These are phyloP conservation scores for Sindora glabra DNA, from an alignment of 306 rosid species.

Conservation along the genomic window DNA sequence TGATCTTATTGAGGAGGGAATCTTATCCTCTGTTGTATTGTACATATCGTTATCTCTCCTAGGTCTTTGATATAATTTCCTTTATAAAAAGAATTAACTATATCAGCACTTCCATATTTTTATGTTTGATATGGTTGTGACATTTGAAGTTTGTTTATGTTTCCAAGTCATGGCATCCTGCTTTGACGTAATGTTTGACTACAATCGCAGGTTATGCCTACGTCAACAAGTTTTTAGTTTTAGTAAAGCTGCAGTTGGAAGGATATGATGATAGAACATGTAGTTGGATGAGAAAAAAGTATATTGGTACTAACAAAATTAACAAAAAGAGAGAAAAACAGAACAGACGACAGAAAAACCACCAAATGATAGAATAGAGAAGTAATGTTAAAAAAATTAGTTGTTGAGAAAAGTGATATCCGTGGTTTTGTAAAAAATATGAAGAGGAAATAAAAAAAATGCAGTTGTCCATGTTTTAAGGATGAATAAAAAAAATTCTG, in stretches of 20 bases:
- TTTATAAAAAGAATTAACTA: too few relatives aligned
- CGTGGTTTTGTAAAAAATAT: background rate
- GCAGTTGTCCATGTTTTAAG: background rate
- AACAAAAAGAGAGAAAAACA: conserved; percentile 16
- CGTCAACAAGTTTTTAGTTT: conserved; percentile 40
- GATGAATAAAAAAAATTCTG: conserved; percentile 10
- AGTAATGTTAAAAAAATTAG: background rate
- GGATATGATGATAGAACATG: conserved; percentile 18
- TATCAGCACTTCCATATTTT: conserved; percentile 1
- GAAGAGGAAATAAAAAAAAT: background rate
- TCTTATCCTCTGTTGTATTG: too few relatives aligned
- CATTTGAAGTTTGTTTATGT: conserved; percentile 2
- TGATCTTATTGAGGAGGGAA: too few relatives aligned
- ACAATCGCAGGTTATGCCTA: conserved; percentile 37
- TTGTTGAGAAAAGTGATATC: background rate
- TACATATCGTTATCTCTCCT: too few relatives aligned
- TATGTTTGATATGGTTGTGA: background rate
- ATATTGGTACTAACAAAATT: background rate
- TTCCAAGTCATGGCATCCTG: conserved; percentile 14
- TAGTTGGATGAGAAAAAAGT: conserved; percentile 8
- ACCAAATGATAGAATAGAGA: background rate
- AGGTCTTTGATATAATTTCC: too few relatives aligned
- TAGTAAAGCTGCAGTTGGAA: conserved; percentile 34
- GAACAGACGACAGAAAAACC: background rate
- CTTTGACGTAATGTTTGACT: conserved; percentile 39